Conservation (phyloP, 306 rosid genomes). For the Benincasa hispida region DNA sequence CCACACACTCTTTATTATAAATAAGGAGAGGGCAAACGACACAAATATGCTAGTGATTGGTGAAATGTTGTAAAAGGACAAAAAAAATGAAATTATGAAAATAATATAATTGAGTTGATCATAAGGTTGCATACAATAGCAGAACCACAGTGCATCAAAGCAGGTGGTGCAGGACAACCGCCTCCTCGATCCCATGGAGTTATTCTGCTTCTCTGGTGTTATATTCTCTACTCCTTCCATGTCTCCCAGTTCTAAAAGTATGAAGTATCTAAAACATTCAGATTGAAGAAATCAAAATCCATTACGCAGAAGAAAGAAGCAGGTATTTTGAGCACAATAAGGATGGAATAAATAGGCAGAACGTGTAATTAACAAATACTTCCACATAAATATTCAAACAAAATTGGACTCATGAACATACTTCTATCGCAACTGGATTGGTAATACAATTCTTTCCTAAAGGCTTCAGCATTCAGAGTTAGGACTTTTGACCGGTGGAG, state of each 20-base stretch:
- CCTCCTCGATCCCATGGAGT: conserved; percentile 8
- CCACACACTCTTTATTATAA: not conserved
- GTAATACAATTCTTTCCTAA: not conserved
- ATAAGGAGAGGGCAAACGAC: not conserved
- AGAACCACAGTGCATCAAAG: conserved; percentile 82
- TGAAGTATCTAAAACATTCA: not conserved
- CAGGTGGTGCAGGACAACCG: conserved; percentile 35
- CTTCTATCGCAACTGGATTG: not conserved
- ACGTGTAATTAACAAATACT: no score
- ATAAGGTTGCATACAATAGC: conserved; percentile 46
- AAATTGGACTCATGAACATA: not conserved
- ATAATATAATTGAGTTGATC: not conserved
- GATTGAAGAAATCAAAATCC: not conserved
- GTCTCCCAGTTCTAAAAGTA: not conserved
- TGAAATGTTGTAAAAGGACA: not conserved
- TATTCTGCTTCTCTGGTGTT: conserved; percentile 16
- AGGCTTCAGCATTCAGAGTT: no score
- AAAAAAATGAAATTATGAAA: not conserved
- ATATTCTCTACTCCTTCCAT: conserved; percentile 3
- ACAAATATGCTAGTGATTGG: not conserved
- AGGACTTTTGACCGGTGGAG: no score
- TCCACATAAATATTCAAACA: not conserved
- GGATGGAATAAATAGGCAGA: not conserved
- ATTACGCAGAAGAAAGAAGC: not conserved
- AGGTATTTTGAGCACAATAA: not conserved